Evolutionary conservation across 208 protist species (phyloP).

Genomic region (Leptomonas pyrrhocoris): DNA sequence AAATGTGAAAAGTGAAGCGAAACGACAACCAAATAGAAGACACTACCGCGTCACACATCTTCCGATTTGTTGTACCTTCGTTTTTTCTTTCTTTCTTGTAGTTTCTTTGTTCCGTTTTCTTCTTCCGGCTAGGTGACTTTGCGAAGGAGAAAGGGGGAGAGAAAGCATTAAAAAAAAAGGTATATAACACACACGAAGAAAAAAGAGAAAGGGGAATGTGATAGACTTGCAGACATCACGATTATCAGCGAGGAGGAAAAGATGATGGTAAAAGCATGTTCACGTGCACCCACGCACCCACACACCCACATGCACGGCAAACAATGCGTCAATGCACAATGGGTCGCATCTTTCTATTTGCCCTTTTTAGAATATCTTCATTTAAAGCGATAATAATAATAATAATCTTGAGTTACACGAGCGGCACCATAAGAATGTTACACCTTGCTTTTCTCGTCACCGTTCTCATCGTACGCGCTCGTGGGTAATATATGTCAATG

Average conservation of each 20-base stretch:
- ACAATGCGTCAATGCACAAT: neutral
- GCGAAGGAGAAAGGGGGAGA: conserved; percentile 4
- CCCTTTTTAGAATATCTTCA: neutral
- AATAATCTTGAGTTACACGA: conserved; percentile 4
- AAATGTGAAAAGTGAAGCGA: neutral
- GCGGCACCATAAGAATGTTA: neutral
- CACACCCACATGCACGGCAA: neutral
- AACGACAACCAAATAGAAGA: conserved; percentile 4
- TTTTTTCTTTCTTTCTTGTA: neutral
- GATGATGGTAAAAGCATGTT: neutral
- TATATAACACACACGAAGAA: conserved; percentile 1
- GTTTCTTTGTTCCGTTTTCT: conserved; percentile 9
- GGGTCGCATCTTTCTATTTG: neutral
- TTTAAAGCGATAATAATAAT: neutral
- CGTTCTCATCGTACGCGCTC: neutral
- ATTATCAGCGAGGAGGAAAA: neutral
- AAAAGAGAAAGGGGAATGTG: conserved; percentile 13
- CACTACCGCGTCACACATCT: neutral
- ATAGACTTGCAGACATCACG: conserved; percentile 1
- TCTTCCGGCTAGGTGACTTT: neutral
- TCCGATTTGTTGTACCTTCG: neutral
- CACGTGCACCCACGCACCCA: neutral
- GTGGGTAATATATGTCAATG: conserved; percentile 1
- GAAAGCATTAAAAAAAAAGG: neutral
- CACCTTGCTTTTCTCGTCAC: neutral